These are phyloP conservation scores for Aspergillus ostianus DNA, from an alignment of 495 filamentous ascomycete genomes.

Conservation along the genomic window DNA sequence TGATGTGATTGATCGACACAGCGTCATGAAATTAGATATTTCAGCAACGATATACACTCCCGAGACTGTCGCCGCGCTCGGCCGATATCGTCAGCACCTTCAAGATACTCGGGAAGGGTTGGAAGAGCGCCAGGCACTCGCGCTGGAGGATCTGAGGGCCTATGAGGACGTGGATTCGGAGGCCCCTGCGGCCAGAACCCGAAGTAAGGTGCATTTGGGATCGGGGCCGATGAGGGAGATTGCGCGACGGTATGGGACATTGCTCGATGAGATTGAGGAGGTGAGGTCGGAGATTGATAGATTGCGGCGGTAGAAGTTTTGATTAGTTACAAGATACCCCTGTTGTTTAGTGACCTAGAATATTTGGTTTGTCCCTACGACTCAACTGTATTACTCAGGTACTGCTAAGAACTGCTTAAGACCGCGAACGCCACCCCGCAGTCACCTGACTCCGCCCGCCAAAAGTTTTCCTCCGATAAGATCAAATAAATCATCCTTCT, in stretches of 20 bases:
- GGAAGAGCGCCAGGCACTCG: conserved; percentile 41
- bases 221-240: conserved; percentile 56
- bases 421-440: conserved; percentile 2
- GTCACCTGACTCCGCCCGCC: conserved; percentile 33
- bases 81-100: conserved; percentile 54
- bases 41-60: conserved; percentile 54
- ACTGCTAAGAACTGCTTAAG: not conserved
- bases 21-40: conserved; percentile 42
- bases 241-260: conserved; percentile 56
- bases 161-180: conserved; percentile 47
- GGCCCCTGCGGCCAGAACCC: conserved; percentile 6
- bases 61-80: conserved; percentile 55
- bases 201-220: conserved; percentile 25
- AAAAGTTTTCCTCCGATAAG: conserved; percentile 31
- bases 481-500: conserved; percentile 5
- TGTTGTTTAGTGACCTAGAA: too few species aligned
- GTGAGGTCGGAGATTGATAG: conserved; percentile 57
- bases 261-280: conserved; percentile 53
- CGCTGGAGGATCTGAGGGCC: conserved; percentile 49
- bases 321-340: conserved; percentile 5
- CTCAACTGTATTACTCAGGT: too few species aligned
- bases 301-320: conserved; percentile 30
- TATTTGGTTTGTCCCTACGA: too few species aligned
- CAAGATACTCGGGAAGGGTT: conserved; percentile 47
- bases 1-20: conserved; percentile 12